phyloP scores from a whole-genome alignment of 305 asterid genomes.

The Fraxinus ornus region DNA sequence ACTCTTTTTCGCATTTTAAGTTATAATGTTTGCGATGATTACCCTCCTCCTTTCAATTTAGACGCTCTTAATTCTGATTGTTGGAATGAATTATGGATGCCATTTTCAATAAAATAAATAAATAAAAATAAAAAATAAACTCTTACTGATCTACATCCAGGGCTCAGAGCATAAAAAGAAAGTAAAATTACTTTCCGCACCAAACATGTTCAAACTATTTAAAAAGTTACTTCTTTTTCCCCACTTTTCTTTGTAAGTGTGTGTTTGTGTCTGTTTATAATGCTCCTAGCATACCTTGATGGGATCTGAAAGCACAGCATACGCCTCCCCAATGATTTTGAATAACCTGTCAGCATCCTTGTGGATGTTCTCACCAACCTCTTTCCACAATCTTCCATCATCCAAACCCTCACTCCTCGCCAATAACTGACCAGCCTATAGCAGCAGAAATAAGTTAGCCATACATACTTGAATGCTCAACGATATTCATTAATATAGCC shows the following conservation, averaged over 20 bases:
- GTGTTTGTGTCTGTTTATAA: neutral
- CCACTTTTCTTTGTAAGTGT: too few relatives aligned
- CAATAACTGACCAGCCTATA: conserved; percentile 78
- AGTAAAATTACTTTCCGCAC: neutral
- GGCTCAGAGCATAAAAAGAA: neutral
- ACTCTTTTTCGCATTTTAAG: neutral
- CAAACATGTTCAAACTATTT: neutral
- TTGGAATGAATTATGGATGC: neutral
- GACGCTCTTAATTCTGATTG: neutral
- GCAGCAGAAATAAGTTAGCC: conserved; percentile 26
- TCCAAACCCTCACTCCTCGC: conserved; percentile 63
- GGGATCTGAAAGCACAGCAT: conserved; percentile 80
- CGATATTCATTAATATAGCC: conserved; percentile 8
- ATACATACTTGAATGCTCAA: conserved; percentile 5
- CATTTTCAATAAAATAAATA: neutral
- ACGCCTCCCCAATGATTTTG: conserved; percentile 93
- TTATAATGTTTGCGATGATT: neutral
- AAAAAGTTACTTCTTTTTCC: neutral
- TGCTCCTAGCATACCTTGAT: conserved; percentile 51
- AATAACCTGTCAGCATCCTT: conserved; percentile 84
- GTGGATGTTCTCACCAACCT: conserved; percentile 70
- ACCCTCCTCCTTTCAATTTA: neutral
- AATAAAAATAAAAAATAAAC: too few relatives aligned
- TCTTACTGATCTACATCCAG: neutral
- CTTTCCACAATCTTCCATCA: conserved; percentile 70